Percentiles rank a stretch among this genome's conserved stretches.
These are phyloP conservation scores for Calophaca sinica DNA, from an alignment of 306 rosid genomes.

Conservation along the genomic window DNA sequence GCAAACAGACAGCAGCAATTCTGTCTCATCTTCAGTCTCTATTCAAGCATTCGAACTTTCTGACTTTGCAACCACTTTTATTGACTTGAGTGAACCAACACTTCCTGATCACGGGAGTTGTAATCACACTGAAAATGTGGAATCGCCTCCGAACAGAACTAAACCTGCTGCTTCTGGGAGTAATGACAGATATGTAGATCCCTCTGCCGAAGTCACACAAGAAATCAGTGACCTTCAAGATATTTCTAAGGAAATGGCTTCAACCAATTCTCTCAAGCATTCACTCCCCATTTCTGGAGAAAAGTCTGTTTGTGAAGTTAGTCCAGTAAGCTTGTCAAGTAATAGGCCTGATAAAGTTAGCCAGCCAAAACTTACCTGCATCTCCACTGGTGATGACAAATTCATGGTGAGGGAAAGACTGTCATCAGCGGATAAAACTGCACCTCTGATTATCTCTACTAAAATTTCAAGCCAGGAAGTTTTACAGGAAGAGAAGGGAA, in stretches of 20 bases:
- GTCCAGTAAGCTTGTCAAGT: slow-evolving; percentile 49
- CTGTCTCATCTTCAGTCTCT: slow-evolving; percentile 76
- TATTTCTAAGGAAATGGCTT: slow-evolving; percentile 45
- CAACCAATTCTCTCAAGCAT: slow-evolving; percentile 48
- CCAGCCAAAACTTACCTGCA: slow-evolving; percentile 42
- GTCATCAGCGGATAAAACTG: slow-evolving; percentile 59
- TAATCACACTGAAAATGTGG: slow-evolving; percentile 52
- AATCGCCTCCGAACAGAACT: slow-evolving; percentile 44
- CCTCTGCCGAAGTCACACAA: slow-evolving; percentile 50
- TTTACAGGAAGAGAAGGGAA: slow-evolving; percentile 56
- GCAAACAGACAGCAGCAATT: slow-evolving; percentile 70
- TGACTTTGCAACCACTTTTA: slow-evolving; percentile 72
- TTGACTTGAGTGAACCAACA: slow-evolving; percentile 60
- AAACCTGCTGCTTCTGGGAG: slow-evolving; percentile 37
- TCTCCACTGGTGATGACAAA: slow-evolving; percentile 68
- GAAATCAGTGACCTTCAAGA: slow-evolving; percentile 49
- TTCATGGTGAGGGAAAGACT: slow-evolving; percentile 70
- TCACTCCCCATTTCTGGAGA: slow-evolving; percentile 49
- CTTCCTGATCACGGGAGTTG: slow-evolving; percentile 49
- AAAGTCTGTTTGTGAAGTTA: slow-evolving; percentile 48
- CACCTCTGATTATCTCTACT: slow-evolving; percentile 54
- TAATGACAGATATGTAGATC: slow-evolving; percentile 44
- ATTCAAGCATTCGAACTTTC: slow-evolving; percentile 68
- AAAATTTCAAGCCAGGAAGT: slow-evolving; percentile 58
- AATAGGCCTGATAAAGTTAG: slow-evolving; percentile 42